Base-by-base conservation (phyloP, 257 asterid genomes). In the Lantana camara region DNA sequence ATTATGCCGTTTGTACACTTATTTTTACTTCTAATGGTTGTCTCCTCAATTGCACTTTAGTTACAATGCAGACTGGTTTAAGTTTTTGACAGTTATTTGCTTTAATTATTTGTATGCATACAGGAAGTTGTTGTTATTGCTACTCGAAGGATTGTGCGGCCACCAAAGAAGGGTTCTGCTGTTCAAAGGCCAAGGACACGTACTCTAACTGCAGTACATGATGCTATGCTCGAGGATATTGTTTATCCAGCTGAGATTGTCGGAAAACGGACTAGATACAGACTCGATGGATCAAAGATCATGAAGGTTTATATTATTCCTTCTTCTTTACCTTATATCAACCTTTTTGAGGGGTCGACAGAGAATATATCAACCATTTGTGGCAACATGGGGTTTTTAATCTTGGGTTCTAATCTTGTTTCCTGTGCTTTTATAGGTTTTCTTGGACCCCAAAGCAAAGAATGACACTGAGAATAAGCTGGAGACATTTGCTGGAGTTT, bases 101-200 rank as follows among this genome's bases (percentile, higher is more conserved):
- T 7, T 37, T 17, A 34, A 21, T 46, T 12, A 22, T 7, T 48
- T 15, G 48, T 3, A 15, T 16, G 12, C 54, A n/a, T n/a, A 0
- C 68, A 91, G 96, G 96, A 86, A 67, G 96, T 91, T 59, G 87
- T 91, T 75, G 57, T 91, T 60, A 64, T 89, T 70, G 91, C 95
- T 9, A 89, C 96, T 5, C 30, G 98, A 42, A 89, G 98, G 84
- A 86, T 88, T 17, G 52, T 79, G 50, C 82, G 90, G 41, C 96
- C 96, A 57, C 92, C 89, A 14, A 85, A 85, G 87, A 85, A 84
- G 69, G 95, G 95, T 7, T 81, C 95, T 10, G 90, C 95, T n/a
- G 83, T 58, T 16, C 84, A 79, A 52, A 82, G 95, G 50, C 95
- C 95, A 21, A 64, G 95, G 27, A 55, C 86, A 56, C 87, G 95